These are phyloP conservation scores for Peziza echinospora DNA, from an alignment of 495 filamentous ascomycete genomes.

Conservation along the genomic window DNA sequence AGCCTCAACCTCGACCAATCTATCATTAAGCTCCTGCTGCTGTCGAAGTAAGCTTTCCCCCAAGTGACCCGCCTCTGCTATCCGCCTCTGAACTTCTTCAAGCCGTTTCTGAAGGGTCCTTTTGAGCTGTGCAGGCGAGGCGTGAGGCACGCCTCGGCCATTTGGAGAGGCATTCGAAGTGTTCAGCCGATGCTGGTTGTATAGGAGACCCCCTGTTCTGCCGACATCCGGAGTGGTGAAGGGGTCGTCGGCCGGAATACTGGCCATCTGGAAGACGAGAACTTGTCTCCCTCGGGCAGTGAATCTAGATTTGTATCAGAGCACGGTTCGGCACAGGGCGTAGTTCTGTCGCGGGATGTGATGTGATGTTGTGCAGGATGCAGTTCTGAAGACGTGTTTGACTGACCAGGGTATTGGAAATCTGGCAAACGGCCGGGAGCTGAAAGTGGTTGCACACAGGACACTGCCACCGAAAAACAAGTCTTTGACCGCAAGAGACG, in stretches of 20 bases:
- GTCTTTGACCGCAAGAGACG: no score
- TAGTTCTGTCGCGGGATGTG: no score
- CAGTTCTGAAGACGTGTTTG: no score
- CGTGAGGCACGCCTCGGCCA: neutral
- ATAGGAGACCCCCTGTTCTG: neutral
- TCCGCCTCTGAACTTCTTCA: slow-evolving; percentile 67
- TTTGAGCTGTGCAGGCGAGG: neutral
- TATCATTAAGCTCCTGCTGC: slow-evolving; percentile 54
- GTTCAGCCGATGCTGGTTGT: neutral
- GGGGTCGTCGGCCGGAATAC: neutral
- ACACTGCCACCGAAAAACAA: no score
- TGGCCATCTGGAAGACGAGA: neutral
- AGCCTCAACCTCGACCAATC: slow-evolving; percentile 63
- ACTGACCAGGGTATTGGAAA: no score
- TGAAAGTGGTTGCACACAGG: no score
- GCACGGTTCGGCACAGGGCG: no score
- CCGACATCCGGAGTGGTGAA: neutral
- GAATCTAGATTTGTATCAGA: no score
- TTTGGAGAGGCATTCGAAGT: neutral
- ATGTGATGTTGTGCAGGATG: no score
- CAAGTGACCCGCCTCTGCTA: slow-evolving; percentile 74
- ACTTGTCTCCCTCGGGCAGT: no score
- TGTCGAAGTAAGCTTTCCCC: slow-evolving; percentile 73
- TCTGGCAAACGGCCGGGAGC: no score
- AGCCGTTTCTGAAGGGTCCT: slow-evolving; percentile 78